Evolutionary conservation across 495 filamentous ascomycete genomes (phyloP).

Genomic region (Penicillium nucicola): DNA sequence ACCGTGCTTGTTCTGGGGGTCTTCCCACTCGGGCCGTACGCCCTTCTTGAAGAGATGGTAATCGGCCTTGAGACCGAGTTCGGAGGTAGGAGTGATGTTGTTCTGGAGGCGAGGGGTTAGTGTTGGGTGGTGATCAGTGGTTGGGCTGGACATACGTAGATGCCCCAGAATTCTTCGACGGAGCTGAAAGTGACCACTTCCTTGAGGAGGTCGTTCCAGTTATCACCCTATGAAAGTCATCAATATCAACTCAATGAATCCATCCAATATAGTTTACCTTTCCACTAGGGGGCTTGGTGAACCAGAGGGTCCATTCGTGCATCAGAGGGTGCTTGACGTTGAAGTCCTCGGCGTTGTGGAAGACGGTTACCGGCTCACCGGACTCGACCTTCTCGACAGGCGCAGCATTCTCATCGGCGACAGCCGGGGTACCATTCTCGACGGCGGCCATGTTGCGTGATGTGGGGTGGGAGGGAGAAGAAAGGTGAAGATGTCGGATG

Average conservation of each 20-base stretch:
- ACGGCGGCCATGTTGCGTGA: conserved; percentile 38
- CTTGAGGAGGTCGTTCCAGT: conserved; percentile 98
- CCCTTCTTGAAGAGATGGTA: conserved; percentile 99
- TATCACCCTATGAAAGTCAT: conserved; percentile 65
- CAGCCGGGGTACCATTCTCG: conserved; percentile 37
- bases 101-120: conserved; percentile 59
- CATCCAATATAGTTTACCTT: conserved; percentile 59
- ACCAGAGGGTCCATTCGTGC: conserved; percentile 98
- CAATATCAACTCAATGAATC: conserved; percentile 7
- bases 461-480: conserved; percentile 10
- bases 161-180: conserved; percentile 99
- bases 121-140: not conserved
- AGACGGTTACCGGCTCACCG: conserved; percentile 69
- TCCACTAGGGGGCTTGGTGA: conserved; percentile 96
- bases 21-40: conserved; percentile 97
- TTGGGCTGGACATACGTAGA: conserved; percentile 70
- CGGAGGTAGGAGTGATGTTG: conserved; percentile 95
- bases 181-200: conserved; percentile 98
- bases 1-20: conserved; percentile 95
- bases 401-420: conserved; percentile 42
- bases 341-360: conserved; percentile 97
- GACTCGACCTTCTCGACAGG: conserved; percentile 27
- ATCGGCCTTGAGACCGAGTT: conserved; percentile 94
- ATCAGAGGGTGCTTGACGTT: conserved; percentile 97
- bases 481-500: conserved; percentile 14